Conservation (phyloP, 75 land plant genomes). For the Pinus albicaulis region DNA sequence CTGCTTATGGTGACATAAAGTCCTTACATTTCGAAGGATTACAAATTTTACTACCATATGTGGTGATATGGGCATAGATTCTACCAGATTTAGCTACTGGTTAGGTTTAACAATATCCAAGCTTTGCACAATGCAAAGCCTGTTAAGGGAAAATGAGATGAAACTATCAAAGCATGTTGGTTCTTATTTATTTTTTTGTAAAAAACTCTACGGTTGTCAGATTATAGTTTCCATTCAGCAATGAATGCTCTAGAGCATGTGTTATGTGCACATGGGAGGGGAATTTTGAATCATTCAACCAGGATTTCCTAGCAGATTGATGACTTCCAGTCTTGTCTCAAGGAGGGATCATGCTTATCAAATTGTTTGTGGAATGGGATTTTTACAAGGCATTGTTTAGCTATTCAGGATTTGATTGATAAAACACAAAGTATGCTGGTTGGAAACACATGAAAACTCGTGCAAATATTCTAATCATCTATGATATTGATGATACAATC, state of each 20-base stretch:
- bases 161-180: background rate
- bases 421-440: conserved; percentile 51
- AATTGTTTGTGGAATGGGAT: too few species aligned
- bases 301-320: too few species aligned
- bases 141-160: background rate
- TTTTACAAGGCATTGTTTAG: too few species aligned
- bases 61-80: background rate
- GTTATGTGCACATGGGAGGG: too few species aligned
- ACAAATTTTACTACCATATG: background rate
- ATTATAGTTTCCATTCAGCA: too few species aligned
- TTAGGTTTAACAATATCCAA: background rate
- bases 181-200: background rate
- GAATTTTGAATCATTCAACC: too few species aligned
- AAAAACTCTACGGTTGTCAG: too few species aligned
- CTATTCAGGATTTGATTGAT: conserved; percentile 64
- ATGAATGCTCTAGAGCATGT: too few species aligned
- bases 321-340: too few species aligned
- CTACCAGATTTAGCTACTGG: background rate
- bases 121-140: background rate
- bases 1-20: background rate
- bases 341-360: too few species aligned
- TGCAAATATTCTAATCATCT: conserved; percentile 34
- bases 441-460: conserved; percentile 60
- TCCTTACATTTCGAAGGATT: background rate
- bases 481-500: conserved; percentile 58